Conservation (phyloP, 192 early-diverging fungal genomes). For the Backusella sp. region DNA sequence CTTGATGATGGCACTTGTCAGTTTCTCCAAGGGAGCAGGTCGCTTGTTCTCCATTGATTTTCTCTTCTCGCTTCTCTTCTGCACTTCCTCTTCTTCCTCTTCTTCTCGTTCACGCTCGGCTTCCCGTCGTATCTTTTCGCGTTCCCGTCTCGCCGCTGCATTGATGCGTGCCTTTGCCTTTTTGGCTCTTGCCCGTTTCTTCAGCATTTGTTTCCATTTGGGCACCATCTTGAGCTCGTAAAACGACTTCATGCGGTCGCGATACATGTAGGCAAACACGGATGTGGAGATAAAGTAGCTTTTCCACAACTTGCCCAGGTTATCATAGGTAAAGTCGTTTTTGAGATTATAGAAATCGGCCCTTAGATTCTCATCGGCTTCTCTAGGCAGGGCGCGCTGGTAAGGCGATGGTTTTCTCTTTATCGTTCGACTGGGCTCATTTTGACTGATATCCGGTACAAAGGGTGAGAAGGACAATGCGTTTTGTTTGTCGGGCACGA, state of each 20-base stretch:
- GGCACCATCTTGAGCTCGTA: constrained; percentile 1
- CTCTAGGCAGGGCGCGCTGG: background rate
- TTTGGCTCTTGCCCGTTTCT: constrained; percentile 4
- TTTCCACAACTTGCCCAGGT: constrained; percentile 25
- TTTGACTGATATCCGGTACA: background rate
- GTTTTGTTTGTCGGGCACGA: background rate
- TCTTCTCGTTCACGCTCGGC: background rate
- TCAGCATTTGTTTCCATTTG: background rate
- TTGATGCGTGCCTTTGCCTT: constrained; percentile 1
- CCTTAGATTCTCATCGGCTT: background rate
- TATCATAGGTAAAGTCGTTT: constrained; percentile 9
- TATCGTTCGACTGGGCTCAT: background rate
- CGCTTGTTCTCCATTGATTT: background rate
- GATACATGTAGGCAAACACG: constrained; percentile 14
- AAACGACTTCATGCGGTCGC: background rate
- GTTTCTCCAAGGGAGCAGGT: background rate
- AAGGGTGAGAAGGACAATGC: background rate
- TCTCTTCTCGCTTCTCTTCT: background rate
- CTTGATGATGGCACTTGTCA: constrained; percentile 3
- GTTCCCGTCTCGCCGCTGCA: background rate
- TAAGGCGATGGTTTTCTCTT: background rate
- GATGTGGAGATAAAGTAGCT: constrained; percentile 12
- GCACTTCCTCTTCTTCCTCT: too few relatives aligned
- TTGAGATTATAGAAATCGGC: background rate
- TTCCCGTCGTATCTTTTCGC: background rate